Evolutionary conservation across 2,329 filamentous ascomycete genomes (phyloP).

Genomic region (Fusarium sp.): DNA sequence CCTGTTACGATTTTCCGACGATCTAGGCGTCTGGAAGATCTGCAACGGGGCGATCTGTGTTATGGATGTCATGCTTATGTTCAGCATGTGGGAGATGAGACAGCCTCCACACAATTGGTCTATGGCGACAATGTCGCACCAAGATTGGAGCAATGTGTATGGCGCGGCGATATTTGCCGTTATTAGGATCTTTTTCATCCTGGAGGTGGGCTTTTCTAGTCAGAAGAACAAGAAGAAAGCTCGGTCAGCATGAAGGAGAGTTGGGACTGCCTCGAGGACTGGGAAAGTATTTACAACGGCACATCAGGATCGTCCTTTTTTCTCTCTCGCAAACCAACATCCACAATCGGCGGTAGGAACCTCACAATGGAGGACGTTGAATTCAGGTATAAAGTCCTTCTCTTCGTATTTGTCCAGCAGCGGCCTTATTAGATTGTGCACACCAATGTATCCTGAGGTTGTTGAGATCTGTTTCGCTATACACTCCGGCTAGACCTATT

Average conservation of each 20-base stretch:
- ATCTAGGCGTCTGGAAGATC: background rate
- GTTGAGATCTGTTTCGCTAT: fast-evolving
- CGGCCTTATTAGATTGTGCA: no score
- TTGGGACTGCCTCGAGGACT: no score
- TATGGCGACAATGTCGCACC: background rate
- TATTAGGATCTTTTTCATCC: background rate
- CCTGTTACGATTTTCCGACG: background rate
- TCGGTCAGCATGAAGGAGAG: background rate
- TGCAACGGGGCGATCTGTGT: background rate
- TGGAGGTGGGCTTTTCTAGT: background rate
- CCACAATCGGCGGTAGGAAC: no score
- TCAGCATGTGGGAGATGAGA: background rate
- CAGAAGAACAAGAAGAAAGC: background rate
- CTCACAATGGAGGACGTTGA: no score
- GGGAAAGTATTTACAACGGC: no score
- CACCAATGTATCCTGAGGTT: no score
- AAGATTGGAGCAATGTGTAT: background rate
- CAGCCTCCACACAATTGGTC: background rate
- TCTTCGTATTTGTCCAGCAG: no score
- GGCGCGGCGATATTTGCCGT: background rate
- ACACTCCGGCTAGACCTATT: no score
- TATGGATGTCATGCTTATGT: background rate
- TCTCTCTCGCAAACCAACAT: no score
- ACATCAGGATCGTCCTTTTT: no score
- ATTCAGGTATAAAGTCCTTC: no score